Evolutionary conservation across 2,329 filamentous ascomycete genomes (phyloP).

Genomic region (Dactylellina parvicollis): DNA sequence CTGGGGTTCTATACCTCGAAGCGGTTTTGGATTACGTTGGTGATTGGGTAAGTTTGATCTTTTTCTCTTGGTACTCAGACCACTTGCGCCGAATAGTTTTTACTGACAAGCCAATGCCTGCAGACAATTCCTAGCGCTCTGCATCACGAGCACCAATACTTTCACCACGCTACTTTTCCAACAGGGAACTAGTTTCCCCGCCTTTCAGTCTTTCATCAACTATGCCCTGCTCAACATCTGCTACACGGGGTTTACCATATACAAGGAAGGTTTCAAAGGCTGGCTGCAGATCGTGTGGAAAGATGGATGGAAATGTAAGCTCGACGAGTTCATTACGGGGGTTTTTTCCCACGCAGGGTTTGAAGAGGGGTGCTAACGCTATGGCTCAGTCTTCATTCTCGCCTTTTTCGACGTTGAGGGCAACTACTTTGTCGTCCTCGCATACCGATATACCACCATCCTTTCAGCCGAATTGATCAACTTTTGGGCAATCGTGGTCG

Average conservation of each 20-base stretch:
- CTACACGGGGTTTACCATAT: slow-evolving; percentile 82
- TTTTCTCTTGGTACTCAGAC: neutral
- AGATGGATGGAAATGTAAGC: slow-evolving; percentile 83
- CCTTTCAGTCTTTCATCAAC: slow-evolving; percentile 96
- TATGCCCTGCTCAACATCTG: slow-evolving; percentile 84
- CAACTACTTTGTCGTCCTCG: slow-evolving; percentile 97
- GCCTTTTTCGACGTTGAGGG: slow-evolving; percentile 94
- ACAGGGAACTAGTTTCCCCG: slow-evolving; percentile 81
- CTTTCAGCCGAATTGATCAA: slow-evolving; percentile 94
- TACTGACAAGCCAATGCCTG: neutral
- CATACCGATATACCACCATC: slow-evolving; percentile 91
- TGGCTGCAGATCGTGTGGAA: slow-evolving; percentile 72
- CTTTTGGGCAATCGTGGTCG: slow-evolving; percentile 97
- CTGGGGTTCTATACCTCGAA: slow-evolving; percentile 80
- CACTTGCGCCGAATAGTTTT: slow-evolving; percentile 46
- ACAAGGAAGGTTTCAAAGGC: slow-evolving; percentile 78
- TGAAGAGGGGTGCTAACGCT: too few relatives aligned
- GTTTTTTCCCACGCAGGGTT: too few relatives aligned
- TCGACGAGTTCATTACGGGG: neutral
- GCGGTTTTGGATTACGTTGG: slow-evolving; percentile 87
- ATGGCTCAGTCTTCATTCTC: slow-evolving; percentile 75
- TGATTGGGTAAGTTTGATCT: slow-evolving; percentile 70
- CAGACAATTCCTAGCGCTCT: slow-evolving; percentile 82
- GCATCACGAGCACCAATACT: slow-evolving; percentile 92
- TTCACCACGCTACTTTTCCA: slow-evolving; percentile 78